These are phyloP conservation scores for Colletotrichum godetiae DNA, from an alignment of 2,329 filamentous ascomycete genomes.

Conservation along the genomic window DNA sequence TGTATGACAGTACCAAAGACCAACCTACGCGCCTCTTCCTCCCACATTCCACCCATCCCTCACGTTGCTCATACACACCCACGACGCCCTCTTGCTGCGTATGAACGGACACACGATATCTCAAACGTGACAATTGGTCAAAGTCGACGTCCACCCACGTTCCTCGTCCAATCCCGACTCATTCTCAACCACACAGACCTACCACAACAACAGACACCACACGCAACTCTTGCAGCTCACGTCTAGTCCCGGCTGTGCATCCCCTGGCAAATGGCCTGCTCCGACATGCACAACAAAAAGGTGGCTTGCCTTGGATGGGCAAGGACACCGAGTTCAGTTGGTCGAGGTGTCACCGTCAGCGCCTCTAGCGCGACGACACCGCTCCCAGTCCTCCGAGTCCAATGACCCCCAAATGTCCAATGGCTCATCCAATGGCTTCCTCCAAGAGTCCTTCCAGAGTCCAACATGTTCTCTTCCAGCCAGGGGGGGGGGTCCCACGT, in stretches of 20 bases:
- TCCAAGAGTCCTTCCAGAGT: too few species aligned
- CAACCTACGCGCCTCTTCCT: not conserved
- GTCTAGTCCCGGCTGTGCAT: slow-evolving; percentile 7
- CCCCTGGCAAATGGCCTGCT: not conserved
- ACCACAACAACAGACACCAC: not conserved
- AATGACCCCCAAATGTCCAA: slow-evolving; percentile 3
- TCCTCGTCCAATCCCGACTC: slow-evolving; percentile 7
- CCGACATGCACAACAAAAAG: not conserved
- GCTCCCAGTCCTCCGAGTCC: not conserved
- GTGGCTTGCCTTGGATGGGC: slow-evolving; percentile 17
- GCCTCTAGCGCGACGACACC: not conserved
- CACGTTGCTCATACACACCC: slow-evolving; percentile 13
- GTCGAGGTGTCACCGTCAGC: slow-evolving; percentile 18
- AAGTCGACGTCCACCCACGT: not conserved
- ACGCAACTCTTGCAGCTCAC: not conserved
- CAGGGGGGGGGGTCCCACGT: slow-evolving; percentile 5
- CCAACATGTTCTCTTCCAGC: not conserved
- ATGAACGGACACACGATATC: not conserved
- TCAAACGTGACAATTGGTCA: not conserved
- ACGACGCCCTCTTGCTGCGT: not conserved
- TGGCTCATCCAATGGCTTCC: not conserved
- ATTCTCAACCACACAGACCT: slow-evolving; percentile 17
- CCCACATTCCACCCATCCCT: slow-evolving; percentile 31
- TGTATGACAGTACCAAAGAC: not conserved
- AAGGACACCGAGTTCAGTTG: slow-evolving; percentile 23